Evolutionary conservation across 2,329 filamentous ascomycete genomes (phyloP), one percentile per base, ranked within the genome.

Genomic region (Sporothrix variecibatus): DNA sequence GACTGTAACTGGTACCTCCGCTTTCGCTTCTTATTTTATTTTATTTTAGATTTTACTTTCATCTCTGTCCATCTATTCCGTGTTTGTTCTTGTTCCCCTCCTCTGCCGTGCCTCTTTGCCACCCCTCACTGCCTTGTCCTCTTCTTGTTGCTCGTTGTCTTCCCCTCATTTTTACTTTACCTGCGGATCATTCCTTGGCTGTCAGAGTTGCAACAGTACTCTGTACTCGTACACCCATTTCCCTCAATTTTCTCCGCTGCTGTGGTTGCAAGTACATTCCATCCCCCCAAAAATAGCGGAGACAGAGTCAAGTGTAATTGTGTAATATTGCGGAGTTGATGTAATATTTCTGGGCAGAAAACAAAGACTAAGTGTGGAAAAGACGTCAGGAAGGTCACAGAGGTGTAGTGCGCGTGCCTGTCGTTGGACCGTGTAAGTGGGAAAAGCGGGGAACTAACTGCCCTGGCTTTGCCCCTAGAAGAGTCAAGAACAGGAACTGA

Each of bases 361-460:
- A 49, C 43, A 49, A 46, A 49, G 43, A 15, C 43, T 15, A 20
- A 8, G 5, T 34, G 34, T 3, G 34, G 34, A 34, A 26, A 65
- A 26, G 9, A 65, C 62, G 62, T 65, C 62, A 65, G 43, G n/a
- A 43, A 15, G 62, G n/a, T n/a, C 38, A 12, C 23, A 43, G 12
- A 49, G 65, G 43, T 51, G 43, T 51, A 68, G 65, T 23, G 65
- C 43, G 65, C 20, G 40, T 34, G 43, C 65, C 43, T 71, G 46
- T 71, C 56, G 43, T 72, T 72, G 56, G 70, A 15, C 58, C 11
- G 58, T 65, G 71, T 65, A 65, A 65, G 43, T 72, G 70, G 46
- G 28, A 72, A 72, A 65, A 65, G 71, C 17, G 71, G 70, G 43
- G 20, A 49, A 23, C 40, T 7, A 34, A 38, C 12, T 34, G 6